phyloP scores from a whole-genome alignment of 2,329 filamentous ascomycete species.

The Ceratocystis smalleyi region DNA sequence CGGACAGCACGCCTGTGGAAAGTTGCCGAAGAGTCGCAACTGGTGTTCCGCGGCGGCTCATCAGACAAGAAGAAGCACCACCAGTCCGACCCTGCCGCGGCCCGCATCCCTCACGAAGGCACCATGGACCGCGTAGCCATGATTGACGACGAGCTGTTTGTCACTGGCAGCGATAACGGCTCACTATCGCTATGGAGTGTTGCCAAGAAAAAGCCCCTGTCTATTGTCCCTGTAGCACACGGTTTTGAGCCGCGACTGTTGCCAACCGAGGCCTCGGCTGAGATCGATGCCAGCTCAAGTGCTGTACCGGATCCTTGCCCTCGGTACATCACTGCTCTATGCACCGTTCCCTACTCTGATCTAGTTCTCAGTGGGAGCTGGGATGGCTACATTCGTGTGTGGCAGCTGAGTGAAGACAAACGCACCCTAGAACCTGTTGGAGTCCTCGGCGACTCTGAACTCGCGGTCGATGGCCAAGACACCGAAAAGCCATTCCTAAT shows the following conservation, averaged over 20 bases:
- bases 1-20: slow-evolving; percentile 90
- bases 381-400: slow-evolving; percentile 77
- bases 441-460: slow-evolving; percentile 30
- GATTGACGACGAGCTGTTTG: slow-evolving; percentile 74
- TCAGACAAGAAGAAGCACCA: slow-evolving; percentile 34
- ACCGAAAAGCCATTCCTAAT: slow-evolving; percentile 26
- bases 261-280: slow-evolving; percentile 58
- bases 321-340: slow-evolving; percentile 78
- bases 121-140: slow-evolving; percentile 86
- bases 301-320: slow-evolving; percentile 51
- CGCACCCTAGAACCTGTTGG: slow-evolving; percentile 59
- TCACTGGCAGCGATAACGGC: slow-evolving; percentile 88
- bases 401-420: slow-evolving; percentile 74
- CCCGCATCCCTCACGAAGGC: slow-evolving; percentile 52
- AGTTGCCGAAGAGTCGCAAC: slow-evolving; percentile 83
- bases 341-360: slow-evolving; percentile 78
- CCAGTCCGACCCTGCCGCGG: slow-evolving; percentile 24
- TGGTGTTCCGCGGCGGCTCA: slow-evolving; percentile 82
- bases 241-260: slow-evolving; percentile 60
- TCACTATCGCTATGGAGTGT: slow-evolving; percentile 73
- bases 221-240: slow-evolving; percentile 65
- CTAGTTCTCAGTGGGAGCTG: slow-evolving; percentile 83
- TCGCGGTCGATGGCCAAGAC: slow-evolving; percentile 20
- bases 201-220: slow-evolving; percentile 87
- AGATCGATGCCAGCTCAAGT: slow-evolving; percentile 44